phyloP scores from a whole-genome alignment of 257 asterid species.

The Marsdenia floribunda region DNA sequence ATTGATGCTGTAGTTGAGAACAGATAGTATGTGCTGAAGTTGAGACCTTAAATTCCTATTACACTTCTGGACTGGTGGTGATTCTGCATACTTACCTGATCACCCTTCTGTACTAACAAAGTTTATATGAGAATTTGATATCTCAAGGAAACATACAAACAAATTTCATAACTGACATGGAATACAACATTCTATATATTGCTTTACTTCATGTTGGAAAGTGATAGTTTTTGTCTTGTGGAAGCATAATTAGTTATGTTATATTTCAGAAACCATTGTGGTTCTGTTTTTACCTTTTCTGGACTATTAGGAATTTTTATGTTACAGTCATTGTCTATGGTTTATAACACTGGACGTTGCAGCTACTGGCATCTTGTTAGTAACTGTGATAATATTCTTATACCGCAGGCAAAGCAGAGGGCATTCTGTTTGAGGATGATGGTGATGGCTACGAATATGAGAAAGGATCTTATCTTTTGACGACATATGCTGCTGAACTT shows the following conservation, averaged over 20 bases:
- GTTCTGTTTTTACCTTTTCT: neutral
- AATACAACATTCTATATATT: too few species aligned
- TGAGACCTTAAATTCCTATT: too few species aligned
- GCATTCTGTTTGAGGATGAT: slow-evolving; percentile 74
- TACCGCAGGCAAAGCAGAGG: slow-evolving; percentile 84
- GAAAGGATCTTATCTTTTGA: slow-evolving; percentile 61
- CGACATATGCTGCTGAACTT: slow-evolving; percentile 76
- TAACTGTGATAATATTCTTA: slow-evolving; percentile 11
- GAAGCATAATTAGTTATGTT: neutral
- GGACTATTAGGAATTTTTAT: neutral
- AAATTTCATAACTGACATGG: neutral
- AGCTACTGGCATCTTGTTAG: neutral
- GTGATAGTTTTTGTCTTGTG: neutral
- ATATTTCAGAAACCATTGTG: neutral
- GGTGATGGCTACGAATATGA: slow-evolving; percentile 89
- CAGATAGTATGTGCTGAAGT: too few species aligned
- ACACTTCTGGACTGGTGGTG: too few species aligned
- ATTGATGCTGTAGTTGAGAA: too few species aligned
- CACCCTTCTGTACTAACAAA: too few species aligned
- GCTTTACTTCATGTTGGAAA: neutral
- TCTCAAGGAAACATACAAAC: too few species aligned
- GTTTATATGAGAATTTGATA: too few species aligned
- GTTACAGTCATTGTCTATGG: neutral
- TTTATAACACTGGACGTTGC: neutral
- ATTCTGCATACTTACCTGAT: too few species aligned